Evolutionary conservation across 148 eudicot species (phyloP).

Genomic region (Arbutus unedo): DNA sequence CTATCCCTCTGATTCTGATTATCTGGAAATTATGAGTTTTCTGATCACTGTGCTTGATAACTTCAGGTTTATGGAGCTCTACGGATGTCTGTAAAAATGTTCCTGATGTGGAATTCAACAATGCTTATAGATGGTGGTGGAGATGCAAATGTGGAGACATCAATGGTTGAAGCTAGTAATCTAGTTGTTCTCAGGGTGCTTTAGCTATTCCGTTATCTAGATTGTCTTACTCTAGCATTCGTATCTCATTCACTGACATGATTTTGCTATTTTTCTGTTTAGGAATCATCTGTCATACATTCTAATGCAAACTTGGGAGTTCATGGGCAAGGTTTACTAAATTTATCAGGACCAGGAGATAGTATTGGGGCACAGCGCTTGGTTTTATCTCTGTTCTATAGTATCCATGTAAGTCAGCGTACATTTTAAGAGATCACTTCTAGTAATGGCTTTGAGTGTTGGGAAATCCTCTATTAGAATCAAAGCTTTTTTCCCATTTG

Average conservation of each 20-base stretch:
- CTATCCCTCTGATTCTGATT: neutral
- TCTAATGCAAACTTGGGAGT: slow-evolving; percentile 94
- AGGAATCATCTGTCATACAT: slow-evolving; percentile 85
- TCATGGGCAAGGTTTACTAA: slow-evolving; percentile 93
- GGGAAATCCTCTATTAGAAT: neutral
- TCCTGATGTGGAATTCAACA: slow-evolving; percentile 96
- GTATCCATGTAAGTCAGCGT: slow-evolving; percentile 72
- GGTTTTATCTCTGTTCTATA: slow-evolving; percentile 81
- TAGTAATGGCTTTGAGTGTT: neutral
- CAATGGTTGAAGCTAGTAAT: slow-evolving; percentile 91
- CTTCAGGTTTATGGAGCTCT: slow-evolving; percentile 95
- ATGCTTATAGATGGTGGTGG: slow-evolving; percentile 84
- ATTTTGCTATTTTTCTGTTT: slow-evolving; percentile 22
- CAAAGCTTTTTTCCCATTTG: neutral
- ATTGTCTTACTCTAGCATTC: neutral
- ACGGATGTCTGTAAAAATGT: slow-evolving; percentile 96
- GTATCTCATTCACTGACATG: slow-evolving; percentile 2
- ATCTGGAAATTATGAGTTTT: neutral
- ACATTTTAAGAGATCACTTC: neutral
- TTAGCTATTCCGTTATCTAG: neutral
- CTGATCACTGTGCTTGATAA: slow-evolving; percentile 9
- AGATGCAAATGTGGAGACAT: slow-evolving; percentile 72
- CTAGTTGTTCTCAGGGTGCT: slow-evolving; percentile 60
- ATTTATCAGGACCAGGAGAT: slow-evolving; percentile 91
- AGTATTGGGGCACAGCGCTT: slow-evolving; percentile 90